Conservation (phyloP, 345 rosid species). For the Combretum micranthum region DNA sequence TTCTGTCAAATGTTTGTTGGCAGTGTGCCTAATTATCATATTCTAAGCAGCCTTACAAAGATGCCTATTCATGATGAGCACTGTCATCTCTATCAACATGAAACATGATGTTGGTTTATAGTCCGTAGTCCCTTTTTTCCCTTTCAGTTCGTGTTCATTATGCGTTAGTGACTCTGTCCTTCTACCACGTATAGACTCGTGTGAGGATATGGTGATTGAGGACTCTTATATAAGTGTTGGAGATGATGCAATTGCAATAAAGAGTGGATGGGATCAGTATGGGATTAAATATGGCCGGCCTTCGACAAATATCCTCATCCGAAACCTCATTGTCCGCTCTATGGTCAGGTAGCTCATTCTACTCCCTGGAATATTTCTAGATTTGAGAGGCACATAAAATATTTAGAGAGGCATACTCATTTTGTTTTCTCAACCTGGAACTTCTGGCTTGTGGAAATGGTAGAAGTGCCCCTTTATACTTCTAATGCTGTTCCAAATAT, state of each 20-base stretch:
- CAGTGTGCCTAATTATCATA: too few species aligned
- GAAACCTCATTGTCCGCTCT: constrained; percentile 79
- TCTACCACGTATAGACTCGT: constrained; percentile 56
- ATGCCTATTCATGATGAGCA: too few species aligned
- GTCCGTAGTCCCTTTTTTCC: neutral
- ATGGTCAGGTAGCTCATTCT: constrained; percentile 68
- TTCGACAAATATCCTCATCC: constrained; percentile 72
- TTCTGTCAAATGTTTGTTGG: too few species aligned
- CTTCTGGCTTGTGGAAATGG: neutral
- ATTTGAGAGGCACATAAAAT: too few species aligned
- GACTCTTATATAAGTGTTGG: constrained; percentile 96
- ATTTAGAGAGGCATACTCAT: too few species aligned
- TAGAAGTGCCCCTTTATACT: too few species aligned
- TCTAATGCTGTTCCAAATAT: too few species aligned
- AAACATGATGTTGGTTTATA: neutral
- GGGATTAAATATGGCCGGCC: constrained; percentile 83
- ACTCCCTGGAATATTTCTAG: too few species aligned
- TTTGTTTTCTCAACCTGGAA: neutral
- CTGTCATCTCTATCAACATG: too few species aligned
- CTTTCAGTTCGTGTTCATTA: neutral
- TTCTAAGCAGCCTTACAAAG: too few species aligned
- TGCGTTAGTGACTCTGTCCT: neutral
- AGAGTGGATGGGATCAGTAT: constrained; percentile 99
- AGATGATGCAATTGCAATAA: constrained; percentile 91
- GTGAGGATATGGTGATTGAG: constrained; percentile 90